Evolutionary conservation across 257 asterid species (phyloP), one percentile per base, ranked within the genome.

Genomic region (Orobanche coerulescens): DNA sequence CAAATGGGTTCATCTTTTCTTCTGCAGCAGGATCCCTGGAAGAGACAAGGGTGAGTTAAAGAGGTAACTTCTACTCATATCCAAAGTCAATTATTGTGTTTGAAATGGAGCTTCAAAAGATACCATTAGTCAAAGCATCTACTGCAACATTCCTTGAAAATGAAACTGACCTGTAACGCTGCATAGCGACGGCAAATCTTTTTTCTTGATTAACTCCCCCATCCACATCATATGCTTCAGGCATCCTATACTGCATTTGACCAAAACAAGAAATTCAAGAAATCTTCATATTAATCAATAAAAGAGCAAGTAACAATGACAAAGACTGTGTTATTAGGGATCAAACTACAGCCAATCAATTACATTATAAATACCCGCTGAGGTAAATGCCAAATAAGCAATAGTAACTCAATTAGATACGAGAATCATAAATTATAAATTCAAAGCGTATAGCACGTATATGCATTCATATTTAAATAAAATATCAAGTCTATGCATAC

Each of bases 1-100:
- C 96, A 78, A 92, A 92, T 4, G 96, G 96, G 72, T 92, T 86
- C 96, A 92, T 92, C 81, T 92, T 92, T 68, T 88, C 95, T 42
- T 72, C 86, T 26, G 93, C 94, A 64, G 71, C 65, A 61, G 87
- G 76, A 80, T 92, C 97, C 81, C 91, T 86, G 73, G 39, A 63
- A 25, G 53, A 51, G 24, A 52, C 58, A 75, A 50, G 51, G 59
- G 50, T 34, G 40, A 58, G 68, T 60, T 44, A 76, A 36, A 57
- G 31, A 69, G 57, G 39, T 44, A 30, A 18, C 48, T 25, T 44
- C 49, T 24, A 56, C 64, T 55, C 28, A 33, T 6, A 18, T 57
- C 54, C 19, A 30, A 26, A 18, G 25, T 52, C 53, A 37, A 10
- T 15, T 34, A 67, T 31, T 11, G 28, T 14, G 18, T 20, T 2